Conservation (phyloP, 116 monocot species). For the Trichopus zeylanicus region DNA sequence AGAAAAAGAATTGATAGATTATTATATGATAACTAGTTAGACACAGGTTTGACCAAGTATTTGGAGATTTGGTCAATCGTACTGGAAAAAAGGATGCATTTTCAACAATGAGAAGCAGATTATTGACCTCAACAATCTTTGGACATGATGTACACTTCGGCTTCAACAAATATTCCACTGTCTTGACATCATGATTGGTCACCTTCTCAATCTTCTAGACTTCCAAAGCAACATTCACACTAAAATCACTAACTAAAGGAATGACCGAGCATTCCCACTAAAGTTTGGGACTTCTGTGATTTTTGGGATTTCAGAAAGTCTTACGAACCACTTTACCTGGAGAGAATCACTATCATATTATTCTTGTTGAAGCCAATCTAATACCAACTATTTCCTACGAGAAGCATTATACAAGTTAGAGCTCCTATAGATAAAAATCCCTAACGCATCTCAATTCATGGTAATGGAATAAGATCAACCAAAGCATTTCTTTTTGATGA, state of each 20-base stretch:
- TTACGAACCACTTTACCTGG: conserved; percentile 84
- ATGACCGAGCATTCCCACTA: conserved; percentile 48
- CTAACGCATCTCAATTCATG: neutral
- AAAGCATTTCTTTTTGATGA: too few species aligned
- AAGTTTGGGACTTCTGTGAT: conserved; percentile 74
- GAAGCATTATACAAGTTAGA: neutral
- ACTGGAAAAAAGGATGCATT: neutral
- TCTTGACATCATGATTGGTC: conserved; percentile 95
- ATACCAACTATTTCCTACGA: neutral
- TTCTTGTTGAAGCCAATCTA: neutral
- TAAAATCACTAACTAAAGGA: conserved; percentile 55
- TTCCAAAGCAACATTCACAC: conserved; percentile 51
- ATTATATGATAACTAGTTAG: too few species aligned
- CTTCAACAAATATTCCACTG: conserved; percentile 84
- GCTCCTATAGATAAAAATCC: neutral
- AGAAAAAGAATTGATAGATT: too few species aligned
- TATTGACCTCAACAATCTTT: conserved; percentile 64
- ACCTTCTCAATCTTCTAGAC: conserved; percentile 82
- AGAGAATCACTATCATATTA: neutral
- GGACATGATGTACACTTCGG: conserved; percentile 55
- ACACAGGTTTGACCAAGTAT: neutral
- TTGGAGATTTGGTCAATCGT: neutral
- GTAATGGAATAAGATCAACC: neutral
- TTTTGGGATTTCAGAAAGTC: conserved; percentile 66
- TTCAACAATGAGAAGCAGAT: neutral